Evolutionary conservation across 495 filamentous ascomycete genomes (phyloP).

Genomic region (Talaromyces ruber): DNA sequence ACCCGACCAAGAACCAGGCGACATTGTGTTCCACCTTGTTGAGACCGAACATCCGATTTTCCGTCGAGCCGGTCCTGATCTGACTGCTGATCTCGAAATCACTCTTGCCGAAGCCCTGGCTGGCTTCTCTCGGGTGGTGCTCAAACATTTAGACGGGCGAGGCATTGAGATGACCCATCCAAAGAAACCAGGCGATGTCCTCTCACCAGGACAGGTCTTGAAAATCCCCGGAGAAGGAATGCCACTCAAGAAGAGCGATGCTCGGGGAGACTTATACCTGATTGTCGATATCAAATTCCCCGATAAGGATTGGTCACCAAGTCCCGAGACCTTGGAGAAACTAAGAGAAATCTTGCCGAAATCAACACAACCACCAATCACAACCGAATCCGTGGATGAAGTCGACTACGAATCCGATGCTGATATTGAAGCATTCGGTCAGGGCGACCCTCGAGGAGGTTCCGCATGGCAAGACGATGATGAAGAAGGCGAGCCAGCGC

Average conservation of each 20-base stretch:
- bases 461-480: conserved; percentile 76
- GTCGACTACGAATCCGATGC: conserved; percentile 77
- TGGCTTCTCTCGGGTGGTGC: conserved; percentile 82
- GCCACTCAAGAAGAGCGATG: conserved; percentile 79
- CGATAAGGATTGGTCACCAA: conserved; percentile 69
- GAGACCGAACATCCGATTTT: conserved; percentile 79
- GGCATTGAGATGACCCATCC: conserved; percentile 73
- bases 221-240: conserved; percentile 87
- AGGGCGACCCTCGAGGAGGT: conserved; percentile 60
- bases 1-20: conserved; percentile 83
- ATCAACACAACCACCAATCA: conserved; percentile 43
- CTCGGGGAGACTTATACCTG: conserved; percentile 80
- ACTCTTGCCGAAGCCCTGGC: conserved; percentile 76
- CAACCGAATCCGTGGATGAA: conserved; percentile 70
- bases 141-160: conserved; percentile 90
- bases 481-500: conserved; percentile 46
- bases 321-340: conserved; percentile 54
- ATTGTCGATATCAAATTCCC: conserved; percentile 84
- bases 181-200: conserved; percentile 59
- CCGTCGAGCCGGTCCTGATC: conserved; percentile 70
- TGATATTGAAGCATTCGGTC: conserved; percentile 69
- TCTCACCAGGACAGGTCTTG: conserved; percentile 73
- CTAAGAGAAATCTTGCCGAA: conserved; percentile 69
- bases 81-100: conserved; percentile 69
- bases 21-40: conserved; percentile 80